phyloP scores from a whole-genome alignment of 169 alveolate genomes.

The Cryptosporidium viatorum region DNA sequence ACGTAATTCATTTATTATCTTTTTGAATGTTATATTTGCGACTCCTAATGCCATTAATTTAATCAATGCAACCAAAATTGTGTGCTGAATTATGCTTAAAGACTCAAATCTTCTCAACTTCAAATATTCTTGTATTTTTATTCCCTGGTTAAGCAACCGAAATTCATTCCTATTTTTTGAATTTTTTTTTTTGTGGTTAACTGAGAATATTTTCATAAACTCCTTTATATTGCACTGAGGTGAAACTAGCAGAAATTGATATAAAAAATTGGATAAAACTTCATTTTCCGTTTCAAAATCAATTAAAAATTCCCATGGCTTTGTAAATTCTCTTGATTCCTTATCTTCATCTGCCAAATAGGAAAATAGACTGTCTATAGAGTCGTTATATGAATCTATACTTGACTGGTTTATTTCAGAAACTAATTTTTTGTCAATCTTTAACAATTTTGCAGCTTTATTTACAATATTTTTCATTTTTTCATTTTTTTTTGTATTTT shows the following conservation, averaged over 20 bases:
- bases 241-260: conserved; percentile 28
- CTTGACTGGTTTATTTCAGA: neutral
- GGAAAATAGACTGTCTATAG: conserved; percentile 6
- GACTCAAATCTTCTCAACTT: conserved; percentile 17
- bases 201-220: conserved; percentile 8
- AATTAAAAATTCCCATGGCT: conserved; percentile 10
- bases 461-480: neutral
- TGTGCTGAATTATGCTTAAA: conserved; percentile 52
- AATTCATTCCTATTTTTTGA: neutral
- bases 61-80: conserved; percentile 28
- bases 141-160: conserved; percentile 10
- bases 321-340: conserved; percentile 5
- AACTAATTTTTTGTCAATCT: conserved; percentile 11
- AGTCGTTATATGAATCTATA: conserved; percentile 30
- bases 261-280: neutral
- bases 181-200: neutral
- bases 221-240: conserved; percentile 23
- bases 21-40: conserved; percentile 30
- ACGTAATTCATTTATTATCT: conserved; percentile 31
- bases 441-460: neutral
- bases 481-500: neutral
- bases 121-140: neutral
- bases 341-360: neutral
- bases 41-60: conserved; percentile 30
- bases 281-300: conserved; percentile 41